Evolutionary conservation across 2,329 filamentous ascomycete genomes (phyloP), one percentile per base, ranked within the genome.

Genomic region (Colletotrichum coccodes): DNA sequence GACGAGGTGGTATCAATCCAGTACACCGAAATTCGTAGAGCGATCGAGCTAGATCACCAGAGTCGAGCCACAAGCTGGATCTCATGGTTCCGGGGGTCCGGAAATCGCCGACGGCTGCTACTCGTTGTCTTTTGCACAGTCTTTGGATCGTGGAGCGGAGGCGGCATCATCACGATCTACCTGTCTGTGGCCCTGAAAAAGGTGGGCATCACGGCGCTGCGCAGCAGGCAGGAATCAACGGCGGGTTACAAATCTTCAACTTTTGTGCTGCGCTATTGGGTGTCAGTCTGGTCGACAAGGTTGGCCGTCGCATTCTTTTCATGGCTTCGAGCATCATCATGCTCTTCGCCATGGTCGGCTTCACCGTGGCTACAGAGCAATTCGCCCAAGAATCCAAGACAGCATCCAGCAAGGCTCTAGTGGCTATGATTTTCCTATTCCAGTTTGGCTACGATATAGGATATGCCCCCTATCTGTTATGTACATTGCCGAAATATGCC

Each of bases 401-500:
- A 72, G 70, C 75, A 0, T 76, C 78, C 0, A 77, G 77, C 34
- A 66, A 74, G 1, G 74, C 76, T 1, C 77, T 79, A 0, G 73
- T 81, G 54, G 77, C 75, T 1, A 72, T 79, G 21, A 78, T 81
- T 21, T 80, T 80, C 49, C 44, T 79, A 2, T 80, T 77, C 53
- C 74, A 82, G 6, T 82, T 84, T 4, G 80, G 80, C 70, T 88
- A 87, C 75, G 86, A 86, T 71, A 80, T 87, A 46, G 85, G 83
- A 6, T 87, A 86, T 75, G 87, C 86, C 57, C 83, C 86, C 78
- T 88, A 26, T 84, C 84, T 0, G 72, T 72, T 26, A 74, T 84
- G 11, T 88, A 87, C 76, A 80, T 87, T 0, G 79, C 87, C n/a
- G 86, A 89, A 70, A 74, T 88, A 1, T 86, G 87, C 70, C 86